These are phyloP conservation scores for Pseudogymnoascus sp. DNA, from an alignment of 2,329 filamentous ascomycete genomes.

Conservation along the genomic window DNA sequence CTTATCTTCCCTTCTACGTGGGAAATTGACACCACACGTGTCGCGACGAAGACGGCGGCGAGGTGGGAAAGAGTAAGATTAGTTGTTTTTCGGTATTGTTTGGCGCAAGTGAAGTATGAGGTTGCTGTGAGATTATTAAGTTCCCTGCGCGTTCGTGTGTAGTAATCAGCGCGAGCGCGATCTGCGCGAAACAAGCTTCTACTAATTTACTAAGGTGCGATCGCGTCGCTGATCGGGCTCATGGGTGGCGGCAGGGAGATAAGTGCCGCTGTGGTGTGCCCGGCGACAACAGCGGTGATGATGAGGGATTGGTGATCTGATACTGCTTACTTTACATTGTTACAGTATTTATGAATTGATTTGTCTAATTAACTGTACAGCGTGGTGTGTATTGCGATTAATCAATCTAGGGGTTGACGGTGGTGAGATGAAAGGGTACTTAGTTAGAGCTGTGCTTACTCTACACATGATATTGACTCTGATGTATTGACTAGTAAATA, in stretches of 20 bases:
- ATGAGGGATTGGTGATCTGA: not conserved
- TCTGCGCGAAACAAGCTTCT: not conserved
- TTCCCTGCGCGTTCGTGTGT: slow-evolving; percentile 61
- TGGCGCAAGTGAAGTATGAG: slow-evolving; percentile 67
- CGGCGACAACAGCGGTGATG: not conserved
- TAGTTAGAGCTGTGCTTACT: not conserved
- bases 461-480: not conserved
- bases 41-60: not conserved
- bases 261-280: not conserved
- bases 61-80: not conserved
- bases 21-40: not conserved
- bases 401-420: not conserved
- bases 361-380: not conserved
- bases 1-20: not conserved
- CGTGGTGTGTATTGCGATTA: not conserved
- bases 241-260: not conserved
- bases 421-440: not conserved
- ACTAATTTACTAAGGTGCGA: not conserved
- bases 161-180: slow-evolving; percentile 49
- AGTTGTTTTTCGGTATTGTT: slow-evolving; percentile 43
- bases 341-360: not conserved
- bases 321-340: not conserved
- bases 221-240: not conserved
- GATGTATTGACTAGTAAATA: not conserved
- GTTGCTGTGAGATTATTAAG: slow-evolving; percentile 62